Conservation (phyloP, 2,329 filamentous ascomycete genomes). For the Elsinoe necatrix region DNA sequence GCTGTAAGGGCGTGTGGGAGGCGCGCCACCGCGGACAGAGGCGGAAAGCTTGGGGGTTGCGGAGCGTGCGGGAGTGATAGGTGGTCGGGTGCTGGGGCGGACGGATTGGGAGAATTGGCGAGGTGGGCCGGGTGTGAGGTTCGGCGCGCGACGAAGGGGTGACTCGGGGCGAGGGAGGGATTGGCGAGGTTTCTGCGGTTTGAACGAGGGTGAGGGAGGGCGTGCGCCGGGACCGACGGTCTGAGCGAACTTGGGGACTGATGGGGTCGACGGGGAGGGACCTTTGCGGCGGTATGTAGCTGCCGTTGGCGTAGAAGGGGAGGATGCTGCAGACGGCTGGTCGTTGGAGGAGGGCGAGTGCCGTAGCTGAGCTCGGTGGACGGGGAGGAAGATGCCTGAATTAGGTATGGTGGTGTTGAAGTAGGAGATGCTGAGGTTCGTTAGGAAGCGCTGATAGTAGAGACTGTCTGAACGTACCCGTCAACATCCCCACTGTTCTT, state of each 20-base stretch:
- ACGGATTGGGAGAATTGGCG: slow-evolving; percentile 49
- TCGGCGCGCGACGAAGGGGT: slow-evolving; percentile 58
- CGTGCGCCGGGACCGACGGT: slow-evolving; percentile 66
- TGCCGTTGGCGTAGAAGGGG: slow-evolving; percentile 62
- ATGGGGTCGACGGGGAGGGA: slow-evolving; percentile 40
- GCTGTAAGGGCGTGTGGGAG: slow-evolving; percentile 38
- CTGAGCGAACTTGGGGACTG: slow-evolving; percentile 74
- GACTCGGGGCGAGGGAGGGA: slow-evolving; percentile 86
- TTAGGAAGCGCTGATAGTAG: neutral
- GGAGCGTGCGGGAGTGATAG: slow-evolving; percentile 48
- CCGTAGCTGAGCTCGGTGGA: slow-evolving; percentile 68
- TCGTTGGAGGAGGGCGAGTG: slow-evolving; percentile 46
- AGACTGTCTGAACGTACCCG: slow-evolving; percentile 52
- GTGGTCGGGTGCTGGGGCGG: slow-evolving; percentile 38
- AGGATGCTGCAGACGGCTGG: slow-evolving; percentile 32
- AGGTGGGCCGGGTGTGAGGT: slow-evolving; percentile 47
- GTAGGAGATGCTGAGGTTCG: slow-evolving; percentile 49
- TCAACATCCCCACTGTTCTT: slow-evolving; percentile 97
- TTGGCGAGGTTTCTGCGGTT: slow-evolving; percentile 54
- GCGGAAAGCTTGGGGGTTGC: slow-evolving; percentile 38
- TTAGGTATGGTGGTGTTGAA: slow-evolving; percentile 71
- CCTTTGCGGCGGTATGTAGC: slow-evolving; percentile 41
- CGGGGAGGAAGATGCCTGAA: slow-evolving; percentile 86
- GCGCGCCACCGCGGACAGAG: slow-evolving; percentile 39
- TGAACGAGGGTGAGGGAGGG: slow-evolving; percentile 62